Percentiles rank a stretch among this genome's conserved stretches.
Evolutionary conservation across 805 yeast genomes (phyloP).

Genomic region (Lipomyces yamadae): DNA sequence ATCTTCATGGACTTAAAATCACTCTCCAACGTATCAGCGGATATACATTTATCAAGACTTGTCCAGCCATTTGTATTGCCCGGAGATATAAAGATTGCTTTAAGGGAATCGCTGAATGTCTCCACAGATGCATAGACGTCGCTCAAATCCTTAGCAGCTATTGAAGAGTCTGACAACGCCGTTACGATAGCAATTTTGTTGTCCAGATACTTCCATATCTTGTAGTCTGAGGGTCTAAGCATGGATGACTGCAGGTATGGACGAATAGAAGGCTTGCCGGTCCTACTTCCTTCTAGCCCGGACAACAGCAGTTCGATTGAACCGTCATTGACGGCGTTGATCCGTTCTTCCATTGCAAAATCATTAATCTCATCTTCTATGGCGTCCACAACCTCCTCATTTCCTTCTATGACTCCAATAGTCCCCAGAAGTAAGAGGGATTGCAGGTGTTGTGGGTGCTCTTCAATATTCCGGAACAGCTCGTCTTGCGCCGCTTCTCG

Average conservation of each 20-base stretch:
- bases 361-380: constrained; percentile 66
- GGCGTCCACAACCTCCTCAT: constrained; percentile 63
- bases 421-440: constrained; percentile 81
- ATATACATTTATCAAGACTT: background rate
- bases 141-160: constrained; percentile 58
- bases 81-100: constrained; percentile 71
- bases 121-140: constrained; percentile 53
- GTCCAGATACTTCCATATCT: constrained; percentile 72
- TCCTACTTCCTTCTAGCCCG: constrained; percentile 34
- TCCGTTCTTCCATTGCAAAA: constrained; percentile 11
- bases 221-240: constrained; percentile 71
- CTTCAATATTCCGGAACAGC: constrained; percentile 66
- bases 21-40: background rate
- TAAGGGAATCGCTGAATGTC: constrained; percentile 51
- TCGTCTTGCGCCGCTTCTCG: constrained; percentile 84
- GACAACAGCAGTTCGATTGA: constrained; percentile 33
- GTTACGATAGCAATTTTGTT: constrained; percentile 61
- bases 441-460: constrained; percentile 66
- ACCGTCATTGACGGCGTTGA: background rate
- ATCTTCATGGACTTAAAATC: background rate
- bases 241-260: constrained; percentile 74
- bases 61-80: constrained; percentile 50
- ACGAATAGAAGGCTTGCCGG: constrained; percentile 38
- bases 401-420: constrained; percentile 65
- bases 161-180: constrained; percentile 56